phyloP scores from a whole-genome alignment of 805 yeast species.

The Starmerella lactis-condensi region DNA sequence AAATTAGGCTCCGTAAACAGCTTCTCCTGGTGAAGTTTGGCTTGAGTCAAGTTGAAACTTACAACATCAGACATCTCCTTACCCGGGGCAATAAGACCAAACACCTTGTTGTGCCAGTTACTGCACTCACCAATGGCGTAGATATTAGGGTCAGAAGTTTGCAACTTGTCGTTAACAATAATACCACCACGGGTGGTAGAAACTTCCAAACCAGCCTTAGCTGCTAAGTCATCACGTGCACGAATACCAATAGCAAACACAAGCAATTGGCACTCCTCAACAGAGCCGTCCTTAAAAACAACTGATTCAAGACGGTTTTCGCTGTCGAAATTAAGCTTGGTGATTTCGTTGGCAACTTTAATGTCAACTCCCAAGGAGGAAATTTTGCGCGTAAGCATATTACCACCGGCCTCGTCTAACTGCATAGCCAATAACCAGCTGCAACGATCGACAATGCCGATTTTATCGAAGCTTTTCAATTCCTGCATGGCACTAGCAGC shows the following conservation, averaged over 20 bases:
- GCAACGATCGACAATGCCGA: constrained; percentile 23
- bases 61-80: constrained; percentile 26
- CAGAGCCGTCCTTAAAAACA: constrained; percentile 19
- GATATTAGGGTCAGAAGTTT: constrained; percentile 19
- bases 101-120: constrained; percentile 24
- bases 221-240: constrained; percentile 25
- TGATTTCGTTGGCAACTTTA: constrained; percentile 33
- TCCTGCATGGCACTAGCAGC: constrained; percentile 26
- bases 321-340: constrained; percentile 27
- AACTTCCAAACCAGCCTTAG: constrained; percentile 13
- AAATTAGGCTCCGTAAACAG: constrained; percentile 23
- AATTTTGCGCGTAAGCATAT: constrained; percentile 28
- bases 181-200: constrained; percentile 21
- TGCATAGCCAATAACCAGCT: constrained; percentile 24
- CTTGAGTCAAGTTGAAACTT: constrained; percentile 24
- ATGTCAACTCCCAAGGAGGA: constrained; percentile 35
- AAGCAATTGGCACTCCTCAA: constrained; percentile 22
- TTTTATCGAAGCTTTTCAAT: constrained; percentile 19
- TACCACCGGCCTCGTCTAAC: constrained; percentile 25
- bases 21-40: constrained; percentile 20
- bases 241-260: constrained; percentile 25
- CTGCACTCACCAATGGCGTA: constrained; percentile 27
- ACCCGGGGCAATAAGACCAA: constrained; percentile 27
- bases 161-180: constrained; percentile 19
- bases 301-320: constrained; percentile 17